Evolutionary conservation across 208 protist species (phyloP).

Genomic region (Angomonas desouzai): DNA sequence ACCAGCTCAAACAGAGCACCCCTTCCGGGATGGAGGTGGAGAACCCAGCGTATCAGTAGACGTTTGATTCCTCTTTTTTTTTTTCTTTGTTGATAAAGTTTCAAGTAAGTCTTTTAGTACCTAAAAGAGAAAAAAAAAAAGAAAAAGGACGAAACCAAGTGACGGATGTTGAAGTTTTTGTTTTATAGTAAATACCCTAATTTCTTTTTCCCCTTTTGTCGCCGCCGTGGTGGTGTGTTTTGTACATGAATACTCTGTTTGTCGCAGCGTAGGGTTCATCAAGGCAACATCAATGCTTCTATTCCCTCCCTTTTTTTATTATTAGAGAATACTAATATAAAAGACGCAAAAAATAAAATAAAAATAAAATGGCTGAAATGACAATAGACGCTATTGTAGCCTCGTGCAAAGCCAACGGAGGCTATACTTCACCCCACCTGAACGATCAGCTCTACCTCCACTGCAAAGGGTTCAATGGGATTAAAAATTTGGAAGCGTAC

Average conservation of each 20-base stretch:
- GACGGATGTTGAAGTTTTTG: background rate
- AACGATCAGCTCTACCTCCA: constrained; percentile 92
- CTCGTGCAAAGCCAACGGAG: constrained; percentile 81
- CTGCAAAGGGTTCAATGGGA: constrained; percentile 85
- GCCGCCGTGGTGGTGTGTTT: background rate
- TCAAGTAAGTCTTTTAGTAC: background rate
- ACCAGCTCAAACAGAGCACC: constrained; percentile 69
- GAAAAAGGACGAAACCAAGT: background rate
- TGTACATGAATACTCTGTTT: too few relatives aligned
- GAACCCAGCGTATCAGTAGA: constrained; percentile 7
- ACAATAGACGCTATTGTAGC: constrained; percentile 72
- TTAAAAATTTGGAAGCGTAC: constrained; percentile 88
- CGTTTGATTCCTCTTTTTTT: background rate
- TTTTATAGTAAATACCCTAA: background rate
- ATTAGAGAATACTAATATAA: constrained; percentile 9
- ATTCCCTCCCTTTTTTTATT: constrained; percentile 17
- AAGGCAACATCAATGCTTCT: too few relatives aligned
- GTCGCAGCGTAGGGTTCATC: too few relatives aligned
- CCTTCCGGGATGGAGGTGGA: constrained; percentile 34
- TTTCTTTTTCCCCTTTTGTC: background rate
- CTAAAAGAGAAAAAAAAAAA: background rate
- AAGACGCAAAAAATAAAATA: constrained; percentile 13
- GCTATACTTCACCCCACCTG: constrained; percentile 76
- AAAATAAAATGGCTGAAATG: constrained; percentile 67
- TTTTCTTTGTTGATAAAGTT: background rate